Base-by-base conservation (phyloP, 352 stramenopile species). In the Pythium aristosporum region DNA sequence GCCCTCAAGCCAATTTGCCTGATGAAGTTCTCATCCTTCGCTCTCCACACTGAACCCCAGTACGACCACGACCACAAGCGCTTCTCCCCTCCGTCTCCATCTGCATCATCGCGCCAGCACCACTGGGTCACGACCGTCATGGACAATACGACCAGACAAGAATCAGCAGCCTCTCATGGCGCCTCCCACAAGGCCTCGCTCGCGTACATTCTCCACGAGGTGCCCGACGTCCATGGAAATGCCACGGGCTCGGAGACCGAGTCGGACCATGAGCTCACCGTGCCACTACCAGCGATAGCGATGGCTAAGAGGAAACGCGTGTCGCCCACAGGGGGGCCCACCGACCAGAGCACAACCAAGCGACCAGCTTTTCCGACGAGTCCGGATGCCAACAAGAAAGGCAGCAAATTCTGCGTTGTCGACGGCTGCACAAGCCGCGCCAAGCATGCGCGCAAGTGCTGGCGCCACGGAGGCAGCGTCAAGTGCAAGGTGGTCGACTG, bases 401-500 rank as follows among this genome's bases (percentile, higher is more conserved):
- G 79, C 30, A 84, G 80, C 60, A 85, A 88, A 65, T 84, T 76
- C 39, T 88, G 79, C 57, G 66, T 72, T 12, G 68, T 87, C 13
- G 75, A 85, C 30, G 79, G 77, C 44, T 88, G 79, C 61, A 77
- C 64, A 13, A 85, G 75, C 50, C 76, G 79, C 28, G 79, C 79
- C 52, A 88, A 88, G 46, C 76, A 87, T 54, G 70, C 75, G 36
- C 77, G 77, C 21, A 73, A 72, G 37, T 88, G 79, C 69, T 88
- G 79, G 79, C 77, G 77, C 30, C 79, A 88, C 57, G 79, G 79
- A 48, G 79, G 79, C 20, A 85, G 68, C 52, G 74, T 86, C 43
- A 72, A 74, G 37, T 91, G 82, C 69, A 88, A 82, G 49, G 65
- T 85, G 18, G 8, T 69, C 8, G 78, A 82, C 21, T 92, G 83